phyloP scores from a whole-genome alignment of 2,329 filamentous ascomycete genomes.

The Monosporascus sp. region DNA sequence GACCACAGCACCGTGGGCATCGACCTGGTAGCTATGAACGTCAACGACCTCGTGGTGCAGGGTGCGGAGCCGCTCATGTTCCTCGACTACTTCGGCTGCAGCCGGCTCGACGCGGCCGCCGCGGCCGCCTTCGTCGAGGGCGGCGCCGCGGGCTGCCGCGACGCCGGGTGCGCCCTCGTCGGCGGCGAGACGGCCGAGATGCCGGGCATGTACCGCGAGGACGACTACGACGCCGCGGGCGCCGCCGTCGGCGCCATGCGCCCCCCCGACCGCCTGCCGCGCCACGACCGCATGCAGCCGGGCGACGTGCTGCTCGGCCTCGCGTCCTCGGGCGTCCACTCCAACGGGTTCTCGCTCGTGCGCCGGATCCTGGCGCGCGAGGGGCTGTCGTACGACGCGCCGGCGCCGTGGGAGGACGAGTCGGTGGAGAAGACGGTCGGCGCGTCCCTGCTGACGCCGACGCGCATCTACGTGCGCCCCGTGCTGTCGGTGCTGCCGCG shows the following conservation, averaged over 20 bases:
- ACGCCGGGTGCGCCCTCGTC: conserved; percentile 84
- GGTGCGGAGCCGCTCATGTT: conserved; percentile 94
- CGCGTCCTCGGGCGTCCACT: conserved; percentile 82
- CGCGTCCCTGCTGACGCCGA: conserved; percentile 77
- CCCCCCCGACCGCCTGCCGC: conserved; percentile 65
- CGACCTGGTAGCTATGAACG: conserved; percentile 97
- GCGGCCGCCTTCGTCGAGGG: conserved; percentile 86
- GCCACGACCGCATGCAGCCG: conserved; percentile 66
- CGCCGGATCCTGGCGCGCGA: conserved; percentile 77
- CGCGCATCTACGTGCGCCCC: conserved; percentile 86
- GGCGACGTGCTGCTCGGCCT: conserved; percentile 86
- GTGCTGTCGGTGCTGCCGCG: conserved; percentile 61
- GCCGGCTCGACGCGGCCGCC: conserved; percentile 71
- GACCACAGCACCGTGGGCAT: conserved; percentile 95
- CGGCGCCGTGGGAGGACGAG: conserved; percentile 68
- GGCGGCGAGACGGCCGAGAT: conserved; percentile 98
- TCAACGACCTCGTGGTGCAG: conserved; percentile 95
- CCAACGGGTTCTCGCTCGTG: conserved; percentile 96
- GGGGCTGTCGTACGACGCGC: conserved; percentile 64
- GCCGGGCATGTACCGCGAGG: conserved; percentile 85
- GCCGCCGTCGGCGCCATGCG: conserved; percentile 82
- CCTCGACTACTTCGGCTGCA: conserved; percentile 96
- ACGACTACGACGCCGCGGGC: conserved; percentile 90
- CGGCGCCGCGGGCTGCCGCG: conserved; percentile 79
- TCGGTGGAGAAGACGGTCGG: conserved; percentile 55